Evolutionary conservation across 202 grass and related monocot species (phyloP), one percentile per base, ranked within the genome.

Genomic region (Panicum virgatum): DNA sequence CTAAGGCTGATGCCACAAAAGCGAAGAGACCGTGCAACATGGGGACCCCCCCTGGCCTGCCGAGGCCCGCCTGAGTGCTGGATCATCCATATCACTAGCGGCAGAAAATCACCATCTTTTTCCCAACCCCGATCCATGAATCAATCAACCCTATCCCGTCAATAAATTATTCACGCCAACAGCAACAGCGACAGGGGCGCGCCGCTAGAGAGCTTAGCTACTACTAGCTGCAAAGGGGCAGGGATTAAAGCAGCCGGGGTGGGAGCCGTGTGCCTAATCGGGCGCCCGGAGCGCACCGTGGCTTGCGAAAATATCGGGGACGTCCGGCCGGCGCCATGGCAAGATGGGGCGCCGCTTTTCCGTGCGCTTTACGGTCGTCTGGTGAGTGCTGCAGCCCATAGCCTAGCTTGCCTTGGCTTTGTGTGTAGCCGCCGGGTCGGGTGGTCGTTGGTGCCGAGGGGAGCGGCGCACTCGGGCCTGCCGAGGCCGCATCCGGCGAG

Each of bases 1-100:
- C 54, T 3, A n/a, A n/a, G 70, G 52, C 23, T 1, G 54, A 3
- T 25, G 30, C 12, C 23, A 14, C 18, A 54, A 84, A 75, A 61
- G 40, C 18, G 52, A 11, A 66, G 68, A 44, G 42, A 13, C 26
- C 27, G 27, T 3, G 9, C 62, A 44, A 57, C 67, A 70, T 19
- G 67, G 86, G 86, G 86, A 63, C 62, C 86, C 85, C 52, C 45
- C 22, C 23, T 30, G 46, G 36, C 22, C 23, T 30, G 46, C 1
- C 45, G 43, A 38, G 73, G 22, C 64, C 5, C 29, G 22, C 64
- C 5, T 37, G 45, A 85, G 82, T 85, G 78, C 65, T 76, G 12
- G 65, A 82, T 82, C 72, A 85, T 46, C 74, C 72, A 66, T 47
- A 80, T 81, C 86, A 54, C 69, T 26, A 84, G 34, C 66, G 51